These are phyloP conservation scores for Phytophthora quininea DNA, from an alignment of 352 stramenopile genomes.

Conservation along the genomic window DNA sequence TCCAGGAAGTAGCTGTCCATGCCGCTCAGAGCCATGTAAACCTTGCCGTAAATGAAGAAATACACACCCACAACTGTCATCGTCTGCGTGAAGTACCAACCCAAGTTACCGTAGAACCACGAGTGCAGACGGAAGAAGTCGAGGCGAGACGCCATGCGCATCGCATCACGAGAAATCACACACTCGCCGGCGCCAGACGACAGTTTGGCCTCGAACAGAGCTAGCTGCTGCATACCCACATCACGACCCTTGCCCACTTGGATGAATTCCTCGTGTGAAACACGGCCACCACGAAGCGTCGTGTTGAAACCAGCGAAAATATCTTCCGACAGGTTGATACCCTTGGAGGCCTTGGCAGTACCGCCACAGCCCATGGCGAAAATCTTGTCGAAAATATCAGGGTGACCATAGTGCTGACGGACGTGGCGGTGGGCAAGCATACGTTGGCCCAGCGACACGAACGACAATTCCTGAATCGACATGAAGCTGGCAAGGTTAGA, in stretches of 20 bases:
- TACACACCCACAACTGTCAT: conserved; percentile 98
- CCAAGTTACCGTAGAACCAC: conserved; percentile 99
- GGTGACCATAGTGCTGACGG: conserved; percentile 88
- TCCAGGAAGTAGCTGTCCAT: conserved; percentile 93
- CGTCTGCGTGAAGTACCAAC: conserved; percentile 98
- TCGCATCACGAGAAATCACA: conserved; percentile 96
- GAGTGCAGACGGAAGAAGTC: conserved; percentile 98
- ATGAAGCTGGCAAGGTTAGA: conserved; percentile 89
- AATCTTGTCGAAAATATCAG: conserved; percentile 90
- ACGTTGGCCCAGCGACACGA: conserved; percentile 84
- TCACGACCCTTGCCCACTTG: conserved; percentile 97
- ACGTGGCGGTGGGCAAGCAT: conserved; percentile 83
- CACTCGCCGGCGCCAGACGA: conserved; percentile 97
- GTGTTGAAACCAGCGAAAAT: conserved; percentile 90
- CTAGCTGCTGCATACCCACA: conserved; percentile 98
- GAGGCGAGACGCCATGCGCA: conserved; percentile 94
- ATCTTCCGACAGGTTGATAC: conserved; percentile 90
- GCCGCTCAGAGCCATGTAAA: conserved; percentile 95
- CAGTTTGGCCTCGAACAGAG: conserved; percentile 98
- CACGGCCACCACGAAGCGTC: conserved; percentile 73
- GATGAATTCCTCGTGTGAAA: conserved; percentile 88
- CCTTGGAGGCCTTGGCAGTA: conserved; percentile 85
- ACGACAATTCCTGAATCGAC: conserved; percentile 87
- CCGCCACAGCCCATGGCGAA: conserved; percentile 85
- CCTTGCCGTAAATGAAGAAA: conserved; percentile 98